Percentiles rank a stretch among this genome's conserved stretches.
Evolutionary conservation across 306 rosid species (phyloP).

Genomic region (Leucaena leucocephala): DNA sequence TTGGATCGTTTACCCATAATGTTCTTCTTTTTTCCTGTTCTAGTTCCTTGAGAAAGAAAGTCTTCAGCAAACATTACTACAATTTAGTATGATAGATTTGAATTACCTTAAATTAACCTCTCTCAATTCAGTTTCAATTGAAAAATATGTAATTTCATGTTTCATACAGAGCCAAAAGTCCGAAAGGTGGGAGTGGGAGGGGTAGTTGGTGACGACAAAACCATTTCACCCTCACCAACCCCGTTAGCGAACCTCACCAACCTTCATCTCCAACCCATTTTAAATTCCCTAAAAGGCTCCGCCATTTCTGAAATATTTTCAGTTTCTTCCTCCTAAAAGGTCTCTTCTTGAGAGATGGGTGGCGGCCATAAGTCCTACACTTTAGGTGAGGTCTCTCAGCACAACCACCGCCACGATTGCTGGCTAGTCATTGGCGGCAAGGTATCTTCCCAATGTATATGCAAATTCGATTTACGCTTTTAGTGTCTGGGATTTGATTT

Average conservation of each 20-base stretch:
- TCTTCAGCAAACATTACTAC: no score
- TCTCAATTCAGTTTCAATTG: no score
- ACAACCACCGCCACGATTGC: conserved; percentile 60
- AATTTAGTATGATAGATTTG: no score
- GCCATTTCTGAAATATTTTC: background rate
- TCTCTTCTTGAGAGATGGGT: conserved; percentile 51
- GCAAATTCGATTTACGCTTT: no score
- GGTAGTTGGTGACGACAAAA: conserved; percentile 24
- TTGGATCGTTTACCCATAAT: background rate
- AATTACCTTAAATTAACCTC: no score
- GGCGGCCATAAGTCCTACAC: conserved; percentile 48
- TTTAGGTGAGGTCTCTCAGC: conserved; percentile 56
- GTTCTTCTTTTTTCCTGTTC: no score
- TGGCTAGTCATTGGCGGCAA: conserved; percentile 75
- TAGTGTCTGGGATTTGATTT: background rate
- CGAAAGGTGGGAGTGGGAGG: background rate
- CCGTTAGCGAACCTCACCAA: conserved; percentile 29
- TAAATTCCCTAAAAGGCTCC: conserved; percentile 15
- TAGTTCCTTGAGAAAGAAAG: no score
- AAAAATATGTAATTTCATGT: no score
- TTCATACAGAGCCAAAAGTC: background rate
- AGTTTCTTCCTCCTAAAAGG: background rate
- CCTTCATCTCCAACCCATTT: conserved; percentile 15
- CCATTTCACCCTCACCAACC: conserved; percentile 23
- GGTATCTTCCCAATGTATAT: conserved; percentile 42